Evolutionary conservation across 2,329 filamentous ascomycete species (phyloP).

Genomic region (Aspergillus ustus): DNA sequence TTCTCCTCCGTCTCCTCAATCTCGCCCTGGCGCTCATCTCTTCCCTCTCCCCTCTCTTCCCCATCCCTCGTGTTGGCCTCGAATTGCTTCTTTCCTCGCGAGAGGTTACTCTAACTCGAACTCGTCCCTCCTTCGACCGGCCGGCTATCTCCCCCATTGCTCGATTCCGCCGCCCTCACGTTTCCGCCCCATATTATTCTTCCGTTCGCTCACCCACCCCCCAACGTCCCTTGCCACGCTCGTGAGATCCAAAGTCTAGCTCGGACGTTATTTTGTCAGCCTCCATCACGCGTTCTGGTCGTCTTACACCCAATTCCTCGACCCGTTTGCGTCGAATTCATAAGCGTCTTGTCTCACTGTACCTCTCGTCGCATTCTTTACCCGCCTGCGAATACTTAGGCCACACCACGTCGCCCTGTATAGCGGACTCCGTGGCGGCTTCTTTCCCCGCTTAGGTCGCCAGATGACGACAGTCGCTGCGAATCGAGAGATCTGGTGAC

Average conservation of each 20-base stretch:
- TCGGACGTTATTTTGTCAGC: constrained; percentile 13
- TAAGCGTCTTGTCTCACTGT: constrained; percentile 1
- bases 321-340: constrained; percentile 10
- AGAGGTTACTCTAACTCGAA: constrained; percentile 17
- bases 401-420: constrained; percentile 16
- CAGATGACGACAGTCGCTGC: constrained; percentile 36
- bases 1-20: constrained; percentile 8
- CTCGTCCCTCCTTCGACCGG: constrained; percentile 10
- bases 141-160: constrained; percentile 15
- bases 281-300: constrained; percentile 5
- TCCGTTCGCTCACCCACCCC: constrained; percentile 22
- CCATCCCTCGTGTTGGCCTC: constrained; percentile 20
- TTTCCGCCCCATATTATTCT: constrained; percentile 25
- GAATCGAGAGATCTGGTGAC: constrained; percentile 28
- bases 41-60: constrained; percentile 22
- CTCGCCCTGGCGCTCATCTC: constrained; percentile 15
- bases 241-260: constrained; percentile 17
- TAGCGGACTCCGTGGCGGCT: constrained; percentile 28
- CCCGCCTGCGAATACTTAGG: constrained; percentile 17
- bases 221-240: constrained; percentile 13
- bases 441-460: constrained; percentile 23
- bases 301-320: constrained; percentile 11
- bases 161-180: constrained; percentile 26
- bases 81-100: constrained; percentile 25
- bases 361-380: constrained; percentile 20